These are phyloP conservation scores for Trichoderma polysporum DNA, from an alignment of 2,329 filamentous ascomycete genomes.

Conservation along the genomic window DNA sequence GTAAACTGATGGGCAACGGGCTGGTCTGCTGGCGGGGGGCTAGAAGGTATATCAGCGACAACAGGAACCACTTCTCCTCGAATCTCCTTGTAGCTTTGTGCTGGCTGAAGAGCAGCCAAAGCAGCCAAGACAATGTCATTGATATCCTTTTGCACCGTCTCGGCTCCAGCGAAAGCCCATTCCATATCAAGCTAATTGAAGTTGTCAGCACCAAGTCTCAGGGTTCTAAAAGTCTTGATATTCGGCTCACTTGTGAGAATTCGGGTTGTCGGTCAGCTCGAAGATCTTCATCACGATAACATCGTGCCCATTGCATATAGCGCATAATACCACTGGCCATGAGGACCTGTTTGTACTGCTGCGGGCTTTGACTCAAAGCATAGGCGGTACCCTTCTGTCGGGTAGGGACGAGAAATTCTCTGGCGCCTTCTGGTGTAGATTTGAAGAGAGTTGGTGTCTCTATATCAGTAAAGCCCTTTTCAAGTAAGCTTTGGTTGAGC, in stretches of 20 bases:
- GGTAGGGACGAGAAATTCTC: constrained; percentile 92
- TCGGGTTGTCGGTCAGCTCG: constrained; percentile 92
- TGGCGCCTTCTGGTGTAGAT: constrained; percentile 91
- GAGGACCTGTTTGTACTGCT: constrained; percentile 97
- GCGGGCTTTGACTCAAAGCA: constrained; percentile 90
- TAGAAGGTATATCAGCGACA: constrained; percentile 29
- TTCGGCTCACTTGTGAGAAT: constrained; percentile 72
- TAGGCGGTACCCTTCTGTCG: constrained; percentile 75
- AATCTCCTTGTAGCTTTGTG: constrained; percentile 63
- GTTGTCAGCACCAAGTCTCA: neutral
- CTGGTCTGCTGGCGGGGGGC: constrained; percentile 21
- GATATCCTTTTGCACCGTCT: constrained; percentile 36
- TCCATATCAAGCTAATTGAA: constrained; percentile 76
- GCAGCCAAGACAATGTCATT: constrained; percentile 37
- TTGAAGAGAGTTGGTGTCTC: constrained; percentile 97
- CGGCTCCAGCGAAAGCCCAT: constrained; percentile 75
- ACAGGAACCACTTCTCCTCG: constrained; percentile 37
- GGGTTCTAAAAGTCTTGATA: neutral
- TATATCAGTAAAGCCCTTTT: constrained; percentile 68
- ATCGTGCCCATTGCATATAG: constrained; percentile 92
- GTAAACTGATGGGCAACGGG: constrained; percentile 35
- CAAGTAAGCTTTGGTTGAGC: constrained; percentile 53
- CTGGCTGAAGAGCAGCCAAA: constrained; percentile 31
- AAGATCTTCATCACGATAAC: constrained; percentile 93
- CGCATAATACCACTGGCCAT: constrained; percentile 83